Base-by-base conservation (phyloP, 179 eudicot species). In the Silene vulgaris region DNA sequence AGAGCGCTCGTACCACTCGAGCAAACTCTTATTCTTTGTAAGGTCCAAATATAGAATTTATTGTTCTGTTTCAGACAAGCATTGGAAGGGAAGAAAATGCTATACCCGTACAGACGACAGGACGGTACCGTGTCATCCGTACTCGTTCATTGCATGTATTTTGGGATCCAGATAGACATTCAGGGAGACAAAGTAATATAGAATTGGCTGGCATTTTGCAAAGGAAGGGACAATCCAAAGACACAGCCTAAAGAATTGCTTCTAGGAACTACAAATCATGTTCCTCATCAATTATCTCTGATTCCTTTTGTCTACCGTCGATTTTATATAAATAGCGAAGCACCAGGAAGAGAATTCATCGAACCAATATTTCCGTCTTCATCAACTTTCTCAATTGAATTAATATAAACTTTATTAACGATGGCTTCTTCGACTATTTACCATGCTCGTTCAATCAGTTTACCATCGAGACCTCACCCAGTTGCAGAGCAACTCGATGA, bases 391-490 rank as follows among this genome's bases (percentile, higher is more conserved):
- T 35, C 0, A 5, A 35, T 6, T 35, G 40, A 35, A 35, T 6
- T 35, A 35, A 35, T 5, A 0, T 35, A 21, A 62, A 23, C 8
- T n/a, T n/a, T 14, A 12, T 32, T 45, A 65, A 3, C 50, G 28
- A 81, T 83, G 88, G 75, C 81, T 40, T 76, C 81, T 57, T 83
- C 83, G 28, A 23, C 61, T 20, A 74, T 76, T 69, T 79, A 70
- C 78, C 43, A 77, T 59, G 63, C 80, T 32, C 85, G 86, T 23
- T 86, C 88, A 6, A 68, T 83, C 69, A 83, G 86, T 62, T 83
- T 83, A 45, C 86, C 85, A 56, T 77, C 85, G 23, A 77, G 82
- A 50, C 50, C 85, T 32, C 85, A 79, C 65, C 82, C 82, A 56
- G 30, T 80, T 65, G 11, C 52, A 37, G 76, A 71, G 32, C 83